phyloP scores from a whole-genome alignment of 2,329 filamentous ascomycete species.

The Cadophora gregata region DNA sequence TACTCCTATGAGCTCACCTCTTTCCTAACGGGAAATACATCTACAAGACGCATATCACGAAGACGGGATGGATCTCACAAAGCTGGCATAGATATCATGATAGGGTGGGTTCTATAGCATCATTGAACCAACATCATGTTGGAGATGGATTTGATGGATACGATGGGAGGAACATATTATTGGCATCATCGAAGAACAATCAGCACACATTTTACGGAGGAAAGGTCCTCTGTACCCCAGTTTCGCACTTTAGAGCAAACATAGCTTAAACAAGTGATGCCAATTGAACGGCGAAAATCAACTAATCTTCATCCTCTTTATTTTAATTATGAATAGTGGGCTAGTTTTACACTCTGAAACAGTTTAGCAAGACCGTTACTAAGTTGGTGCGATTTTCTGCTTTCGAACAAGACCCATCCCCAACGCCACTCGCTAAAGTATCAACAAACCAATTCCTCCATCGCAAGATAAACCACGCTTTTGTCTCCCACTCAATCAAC shows the following conservation, averaged over 20 bases:
- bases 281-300: neutral
- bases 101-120: neutral
- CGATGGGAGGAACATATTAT: neutral
- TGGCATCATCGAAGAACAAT: neutral
- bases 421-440: conserved; percentile 4
- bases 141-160: neutral
- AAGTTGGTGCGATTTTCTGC: neutral
- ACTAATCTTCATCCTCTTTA: neutral
- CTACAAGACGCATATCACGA: neutral
- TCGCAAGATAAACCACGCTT: neutral
- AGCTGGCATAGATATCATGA: neutral
- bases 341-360: neutral
- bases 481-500: neutral
- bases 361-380: neutral
- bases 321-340: neutral
- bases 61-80: neutral
- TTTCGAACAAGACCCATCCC: neutral
- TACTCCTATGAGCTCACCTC: neutral
- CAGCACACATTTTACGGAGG: neutral
- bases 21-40: neutral
- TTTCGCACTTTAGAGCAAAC: neutral
- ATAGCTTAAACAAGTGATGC: neutral
- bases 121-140: neutral
- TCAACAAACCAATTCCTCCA: neutral
- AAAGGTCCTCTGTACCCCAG: conserved; percentile 9